A percentile compares a stretch with the other conserved stretches of the same genome.
These are phyloP conservation scores for Paxillus ammoniavirescens DNA, from an alignment of 768 basidiomycete genomes.

Conservation along the genomic window DNA sequence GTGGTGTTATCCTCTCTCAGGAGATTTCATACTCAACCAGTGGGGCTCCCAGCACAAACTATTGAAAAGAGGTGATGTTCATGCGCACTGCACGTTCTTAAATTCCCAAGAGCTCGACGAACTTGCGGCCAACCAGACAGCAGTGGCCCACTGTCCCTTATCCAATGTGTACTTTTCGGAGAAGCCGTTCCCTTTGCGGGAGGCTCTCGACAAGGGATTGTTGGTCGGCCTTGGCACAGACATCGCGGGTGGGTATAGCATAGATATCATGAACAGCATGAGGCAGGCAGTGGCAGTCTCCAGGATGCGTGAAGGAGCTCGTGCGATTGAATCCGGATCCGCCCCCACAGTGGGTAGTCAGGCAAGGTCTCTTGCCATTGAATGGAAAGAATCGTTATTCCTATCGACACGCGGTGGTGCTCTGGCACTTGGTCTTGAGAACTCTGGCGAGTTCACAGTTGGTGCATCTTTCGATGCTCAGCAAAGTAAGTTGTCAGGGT, in stretches of 20 bases:
- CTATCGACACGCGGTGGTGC: slow-evolving; percentile 83
- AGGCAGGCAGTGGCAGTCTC: slow-evolving; percentile 73
- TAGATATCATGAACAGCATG: slow-evolving; percentile 80
- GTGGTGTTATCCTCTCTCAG: slow-evolving; percentile 34
- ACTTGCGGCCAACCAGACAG: slow-evolving; percentile 49
- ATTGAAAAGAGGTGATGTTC: slow-evolving; percentile 63
- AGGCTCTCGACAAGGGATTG: slow-evolving; percentile 63
- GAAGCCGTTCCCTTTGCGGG: slow-evolving; percentile 63
- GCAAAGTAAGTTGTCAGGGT: slow-evolving; percentile 47
- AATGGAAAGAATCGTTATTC: slow-evolving; percentile 81
- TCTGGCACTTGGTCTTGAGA: slow-evolving; percentile 58
- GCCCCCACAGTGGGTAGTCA: neutral
- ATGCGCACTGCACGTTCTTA: slow-evolving; percentile 90
- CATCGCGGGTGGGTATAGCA: slow-evolving; percentile 81
- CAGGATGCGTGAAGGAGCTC: slow-evolving; percentile 60
- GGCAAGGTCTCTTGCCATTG: slow-evolving; percentile 44
- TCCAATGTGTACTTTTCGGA: slow-evolving; percentile 88
- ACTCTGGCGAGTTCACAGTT: slow-evolving; percentile 51
- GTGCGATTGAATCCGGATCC: slow-evolving; percentile 25
- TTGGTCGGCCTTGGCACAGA: slow-evolving; percentile 83
- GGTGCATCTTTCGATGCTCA: slow-evolving; percentile 77
- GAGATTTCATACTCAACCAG: slow-evolving; percentile 5
- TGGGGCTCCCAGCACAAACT: slow-evolving; percentile 47
- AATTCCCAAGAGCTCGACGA: slow-evolving; percentile 46
- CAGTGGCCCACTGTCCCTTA: slow-evolving; percentile 85